Conservation (phyloP, 345 rosid species). For the Erysimum cheiranthoides region DNA sequence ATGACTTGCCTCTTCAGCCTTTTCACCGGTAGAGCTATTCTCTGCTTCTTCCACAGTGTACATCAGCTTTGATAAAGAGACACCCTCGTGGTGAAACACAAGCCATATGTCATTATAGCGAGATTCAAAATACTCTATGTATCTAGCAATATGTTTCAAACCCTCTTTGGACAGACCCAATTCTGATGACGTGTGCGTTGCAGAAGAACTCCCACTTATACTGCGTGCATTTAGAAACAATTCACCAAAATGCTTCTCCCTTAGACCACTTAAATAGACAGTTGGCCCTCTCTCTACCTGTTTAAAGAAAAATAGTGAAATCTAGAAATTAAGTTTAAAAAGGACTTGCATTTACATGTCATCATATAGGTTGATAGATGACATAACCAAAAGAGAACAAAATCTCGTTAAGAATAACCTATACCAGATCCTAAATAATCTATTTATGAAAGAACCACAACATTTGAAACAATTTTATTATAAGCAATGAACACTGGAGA, state of each 20-base stretch:
- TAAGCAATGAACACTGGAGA: slow-evolving; percentile 24
- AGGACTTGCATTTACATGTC: slow-evolving; percentile 29
- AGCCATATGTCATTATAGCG: slow-evolving; percentile 90
- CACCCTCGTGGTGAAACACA: slow-evolving; percentile 86
- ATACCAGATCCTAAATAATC: slow-evolving; percentile 11
- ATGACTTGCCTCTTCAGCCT: slow-evolving; percentile 59
- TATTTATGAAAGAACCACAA: slow-evolving; percentile 22
- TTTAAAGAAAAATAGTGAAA: slow-evolving; percentile 31
- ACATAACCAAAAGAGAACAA: slow-evolving; percentile 20
- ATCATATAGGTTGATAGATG: slow-evolving; percentile 24
- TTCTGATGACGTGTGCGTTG: slow-evolving; percentile 47
- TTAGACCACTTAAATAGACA: slow-evolving; percentile 83
- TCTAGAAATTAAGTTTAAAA: slow-evolving; percentile 13
- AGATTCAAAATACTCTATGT: slow-evolving; percentile 93
- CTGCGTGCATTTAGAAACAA: slow-evolving; percentile 73
- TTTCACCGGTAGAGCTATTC: slow-evolving; percentile 49
- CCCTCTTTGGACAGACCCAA: slow-evolving; percentile 68
- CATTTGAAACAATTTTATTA: slow-evolving; percentile 7
- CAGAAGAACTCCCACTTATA: slow-evolving; percentile 51
- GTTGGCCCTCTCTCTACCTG: slow-evolving; percentile 94
- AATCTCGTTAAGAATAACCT: slow-evolving; percentile 13
- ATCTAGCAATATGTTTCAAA: slow-evolving; percentile 90
- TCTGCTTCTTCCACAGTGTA: slow-evolving; percentile 73
- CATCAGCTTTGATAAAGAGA: slow-evolving; percentile 82
- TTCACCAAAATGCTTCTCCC: slow-evolving; percentile 97